Conservation (phyloP, 306 rosid genomes). For the Quercus glauca region DNA sequence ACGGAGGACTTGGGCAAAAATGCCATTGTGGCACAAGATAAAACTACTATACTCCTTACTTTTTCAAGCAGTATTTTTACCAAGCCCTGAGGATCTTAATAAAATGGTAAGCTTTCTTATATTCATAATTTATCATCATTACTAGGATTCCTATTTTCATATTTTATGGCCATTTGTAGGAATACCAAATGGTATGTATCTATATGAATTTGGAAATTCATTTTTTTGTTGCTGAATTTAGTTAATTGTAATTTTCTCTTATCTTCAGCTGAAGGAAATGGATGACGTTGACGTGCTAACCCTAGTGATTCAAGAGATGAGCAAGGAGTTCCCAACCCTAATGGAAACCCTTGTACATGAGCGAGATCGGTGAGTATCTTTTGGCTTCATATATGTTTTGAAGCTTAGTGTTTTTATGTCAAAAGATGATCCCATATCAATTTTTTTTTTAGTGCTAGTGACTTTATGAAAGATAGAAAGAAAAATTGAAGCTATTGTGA, state of each 20-base stretch:
- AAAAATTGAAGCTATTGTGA: not conserved
- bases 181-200: not conserved
- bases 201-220: not conserved
- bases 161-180: not conserved
- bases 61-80: constrained; percentile 80
- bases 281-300: constrained; percentile 89
- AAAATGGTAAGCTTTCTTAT: constrained; percentile 58
- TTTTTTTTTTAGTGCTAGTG: not conserved
- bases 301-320: constrained; percentile 86
- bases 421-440: not conserved
- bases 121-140: constrained; percentile 16
- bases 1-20: constrained; percentile 85
- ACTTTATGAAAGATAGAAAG: not conserved
- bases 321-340: constrained; percentile 85
- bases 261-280: constrained; percentile 81
- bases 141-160: not conserved
- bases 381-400: constrained; percentile 7
- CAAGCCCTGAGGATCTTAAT: constrained; percentile 71
- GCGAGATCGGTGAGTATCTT: constrained; percentile 78
- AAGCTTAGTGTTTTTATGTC: constrained; percentile 16
- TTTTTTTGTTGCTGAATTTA: not conserved
- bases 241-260: constrained; percentile 24
- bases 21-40: constrained; percentile 92
- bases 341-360: constrained; percentile 96
- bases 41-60: constrained; percentile 64